Evolutionary conservation across 1,284 basidiomycete species (phyloP), one percentile per base, ranked within the genome.

Genomic region (Termitomyces sp.): DNA sequence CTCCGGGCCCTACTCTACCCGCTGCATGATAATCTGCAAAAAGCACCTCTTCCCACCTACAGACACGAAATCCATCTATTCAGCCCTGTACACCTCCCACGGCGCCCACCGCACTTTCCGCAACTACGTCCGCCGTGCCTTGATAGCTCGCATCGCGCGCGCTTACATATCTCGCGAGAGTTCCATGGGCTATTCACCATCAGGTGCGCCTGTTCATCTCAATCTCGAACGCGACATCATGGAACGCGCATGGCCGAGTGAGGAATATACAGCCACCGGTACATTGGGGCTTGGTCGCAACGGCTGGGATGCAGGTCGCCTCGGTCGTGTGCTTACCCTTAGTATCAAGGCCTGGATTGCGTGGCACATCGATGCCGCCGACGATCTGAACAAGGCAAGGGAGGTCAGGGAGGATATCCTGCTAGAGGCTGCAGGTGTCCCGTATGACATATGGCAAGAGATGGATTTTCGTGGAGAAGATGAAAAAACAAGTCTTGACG

Each of bases 361-460:
- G 9, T 73, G 68, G 65, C 58, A 63, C 63, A 50, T 69, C 56
- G 56, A 62, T 51, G 43, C 64, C 4, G 38, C 24, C 57, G 53
- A 68, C 60, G 46, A 61, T 9, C 61, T 53, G 50, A 66, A 70
- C 52, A 70, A 61, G 36, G 61, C 64, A 41, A 61, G 62, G 30
- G 65, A 68, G 41, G 67, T 66, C 40, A 78, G 71, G 59, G 88
- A 89, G 59, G 75, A 72, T 47, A 78, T 90, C 45, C 62, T 91
- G 52, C 79, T 83, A 50, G 88, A 91, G 65, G 78, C 80, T 7
- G 81, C 84, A 1, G 81, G 81, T 0, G 77, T 86, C 7, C 61
- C 88, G 56, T 84, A 82, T 64, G 88, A 91, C 61, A 77, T 88
- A 8, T 75, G 88, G 21, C 81, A 86, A 60, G 86, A 89, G 59